phyloP scores from a whole-genome alignment of 2,329 filamentous ascomycete species.

The Elsinoe fawcettii region DNA sequence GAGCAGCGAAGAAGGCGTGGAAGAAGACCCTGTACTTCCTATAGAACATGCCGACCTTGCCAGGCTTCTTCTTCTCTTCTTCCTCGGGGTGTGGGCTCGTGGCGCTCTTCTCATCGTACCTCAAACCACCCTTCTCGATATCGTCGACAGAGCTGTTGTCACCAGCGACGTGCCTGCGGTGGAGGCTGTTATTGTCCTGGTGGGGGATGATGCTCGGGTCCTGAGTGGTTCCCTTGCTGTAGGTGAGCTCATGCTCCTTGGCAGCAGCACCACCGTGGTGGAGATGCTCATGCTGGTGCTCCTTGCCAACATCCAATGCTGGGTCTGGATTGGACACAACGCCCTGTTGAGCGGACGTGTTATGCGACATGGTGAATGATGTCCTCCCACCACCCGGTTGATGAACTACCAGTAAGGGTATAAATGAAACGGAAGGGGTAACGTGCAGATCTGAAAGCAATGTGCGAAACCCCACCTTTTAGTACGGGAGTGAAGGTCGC shows the following conservation, averaged over 20 bases:
- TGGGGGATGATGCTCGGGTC: conserved; percentile 15
- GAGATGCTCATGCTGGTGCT: conserved; percentile 34
- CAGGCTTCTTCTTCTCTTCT: conserved; percentile 24
- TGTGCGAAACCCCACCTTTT: conserved; percentile 7
- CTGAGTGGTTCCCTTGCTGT: conserved; percentile 12
- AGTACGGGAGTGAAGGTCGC: conserved; percentile 3
- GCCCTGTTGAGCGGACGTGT: conserved; percentile 12
- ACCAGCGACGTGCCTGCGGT: conserved; percentile 3
- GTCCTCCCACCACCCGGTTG: conserved; percentile 10
- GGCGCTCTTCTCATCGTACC: conserved; percentile 13
- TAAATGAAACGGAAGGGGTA: background rate
- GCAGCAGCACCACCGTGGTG: conserved; percentile 26
- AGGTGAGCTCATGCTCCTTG: conserved; percentile 12
- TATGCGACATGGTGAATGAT: conserved; percentile 15
- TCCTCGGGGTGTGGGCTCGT: conserved; percentile 2
- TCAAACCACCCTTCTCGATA: conserved; percentile 14
- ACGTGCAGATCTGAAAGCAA: conserved; percentile 4
- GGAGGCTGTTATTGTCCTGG: conserved; percentile 14
- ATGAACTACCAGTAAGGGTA: conserved; percentile 5
- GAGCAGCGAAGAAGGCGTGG: conserved; percentile 21
- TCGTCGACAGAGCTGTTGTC: conserved; percentile 9
- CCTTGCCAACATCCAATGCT: conserved; percentile 28
- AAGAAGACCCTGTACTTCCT: conserved; percentile 37
- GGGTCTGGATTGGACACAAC: conserved; percentile 24
- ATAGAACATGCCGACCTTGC: conserved; percentile 33